Evolutionary conservation across 2,329 filamentous ascomycete species (phyloP), one percentile per base, ranked within the genome.

Genomic region (Sporothrix sp.): DNA sequence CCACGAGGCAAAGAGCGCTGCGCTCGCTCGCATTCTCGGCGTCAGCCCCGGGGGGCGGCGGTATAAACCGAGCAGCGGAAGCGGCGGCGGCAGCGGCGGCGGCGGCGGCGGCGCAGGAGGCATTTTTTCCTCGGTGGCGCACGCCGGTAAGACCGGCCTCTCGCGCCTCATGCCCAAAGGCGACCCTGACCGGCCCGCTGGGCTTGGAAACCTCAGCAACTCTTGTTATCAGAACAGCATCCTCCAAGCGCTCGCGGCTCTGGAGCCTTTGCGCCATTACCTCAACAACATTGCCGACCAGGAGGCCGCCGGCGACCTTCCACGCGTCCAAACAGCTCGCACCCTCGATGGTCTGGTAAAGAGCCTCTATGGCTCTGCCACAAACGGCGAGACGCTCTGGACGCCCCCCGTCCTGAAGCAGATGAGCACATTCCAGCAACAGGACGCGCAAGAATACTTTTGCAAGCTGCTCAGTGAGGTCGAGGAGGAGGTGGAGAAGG

Each of bases 151-250:
- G 51, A 74, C 75, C 14, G 40, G 56, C 36, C 30, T 54, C 13
- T 54, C 51, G 14, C 50, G 53, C 9, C 50, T 54, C 16, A 54
- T 53, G 32, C 56, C 68, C 21, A 74, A 70, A 56, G 57, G 59
- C 21, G 36, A 51, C 13, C 25, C 66, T 21, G 69, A 74, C 39
- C 66, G 67, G 28, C 85, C 73, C 45, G 75, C 71, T 2, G 93
- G 93, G 0, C 70, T 97, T 48, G 88, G 87, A 9, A 98, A 98
- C 64, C 84, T 82, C 70, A 87, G 95, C 69, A 95, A 96, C 64
- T 95, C 89, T 1, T 97, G 93, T 71, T 98, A 95, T 65, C 93
- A 97, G 66, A 98, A 98, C 66, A 96, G 90, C 63, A 84, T 96
- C 18, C 79, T 98, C 10, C 89, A 95, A 65, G 82, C 84, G 7